phyloP scores from a whole-genome alignment of 1,284 basidiomycete species.

The Ustilago vetiveriae region DNA sequence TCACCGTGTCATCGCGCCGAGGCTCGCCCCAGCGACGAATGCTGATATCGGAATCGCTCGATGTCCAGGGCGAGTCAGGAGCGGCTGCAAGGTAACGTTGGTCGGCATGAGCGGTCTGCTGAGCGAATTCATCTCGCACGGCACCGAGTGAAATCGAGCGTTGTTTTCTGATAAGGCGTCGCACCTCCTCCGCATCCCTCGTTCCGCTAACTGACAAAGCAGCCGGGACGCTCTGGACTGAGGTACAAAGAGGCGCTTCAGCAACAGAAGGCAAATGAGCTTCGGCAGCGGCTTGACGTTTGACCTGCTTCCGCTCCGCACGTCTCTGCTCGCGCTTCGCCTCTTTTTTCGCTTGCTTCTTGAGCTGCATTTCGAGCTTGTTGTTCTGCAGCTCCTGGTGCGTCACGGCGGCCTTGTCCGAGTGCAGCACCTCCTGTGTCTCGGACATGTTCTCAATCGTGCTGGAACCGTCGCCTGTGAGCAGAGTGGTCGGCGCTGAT shows the following conservation, averaged over 20 bases:
- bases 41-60: conserved; percentile 47
- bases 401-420: background rate
- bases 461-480: conserved; percentile 13
- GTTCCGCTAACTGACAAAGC: background rate
- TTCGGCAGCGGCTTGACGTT: background rate
- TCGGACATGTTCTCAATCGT: conserved; percentile 5
- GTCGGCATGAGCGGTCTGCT: conserved; percentile 1
- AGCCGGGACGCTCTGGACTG: background rate
- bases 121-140: conserved; percentile 12
- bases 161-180: conserved; percentile 22
- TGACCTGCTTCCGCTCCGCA: conserved; percentile 15
- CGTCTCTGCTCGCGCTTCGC: conserved; percentile 23
- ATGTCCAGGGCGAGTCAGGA: conserved; percentile 42
- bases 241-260: background rate
- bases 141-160: conserved; percentile 31
- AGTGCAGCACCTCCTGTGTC: background rate
- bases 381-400: conserved; percentile 6
- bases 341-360: conserved; percentile 30
- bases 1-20: conserved; percentile 17
- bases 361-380: conserved; percentile 13
- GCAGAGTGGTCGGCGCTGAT: background rate
- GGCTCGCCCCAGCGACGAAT: conserved; percentile 44
- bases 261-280: background rate
- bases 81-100: background rate
- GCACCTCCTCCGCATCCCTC: background rate